These are phyloP conservation scores for Primulina huaijiensis DNA, from an alignment of 257 asterid species.

Conservation along the genomic window DNA sequence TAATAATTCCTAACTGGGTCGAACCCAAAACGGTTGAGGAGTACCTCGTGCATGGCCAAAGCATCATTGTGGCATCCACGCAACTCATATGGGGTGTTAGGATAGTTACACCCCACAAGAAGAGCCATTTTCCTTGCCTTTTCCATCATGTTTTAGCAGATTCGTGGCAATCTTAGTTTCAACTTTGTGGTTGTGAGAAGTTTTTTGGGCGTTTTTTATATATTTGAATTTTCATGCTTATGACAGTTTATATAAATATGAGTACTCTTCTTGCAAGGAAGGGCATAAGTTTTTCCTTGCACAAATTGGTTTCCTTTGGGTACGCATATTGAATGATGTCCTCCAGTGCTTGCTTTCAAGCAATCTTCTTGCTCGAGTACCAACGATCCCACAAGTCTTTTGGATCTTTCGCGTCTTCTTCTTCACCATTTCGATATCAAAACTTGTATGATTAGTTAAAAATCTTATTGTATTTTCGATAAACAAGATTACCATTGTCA, in stretches of 20 bases:
- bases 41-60: conserved; percentile 50
- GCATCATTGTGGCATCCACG: conserved; percentile 82
- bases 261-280: conserved; percentile 4
- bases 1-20: conserved; percentile 36
- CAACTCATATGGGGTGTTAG: conserved; percentile 53
- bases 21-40: conserved; percentile 52
- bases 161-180: neutral
- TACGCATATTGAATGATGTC: neutral
- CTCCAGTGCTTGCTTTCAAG: conserved; percentile 27
- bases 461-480: too few species aligned
- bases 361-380: neutral
- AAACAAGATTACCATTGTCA: neutral
- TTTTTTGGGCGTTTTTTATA: conserved; percentile 27
- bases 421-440: too few species aligned
- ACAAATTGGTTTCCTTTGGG: conserved; percentile 5
- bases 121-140: conserved; percentile 59
- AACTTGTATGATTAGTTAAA: too few species aligned
- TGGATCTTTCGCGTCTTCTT: too few species aligned
- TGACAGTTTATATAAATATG: conserved; percentile 1
- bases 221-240: conserved; percentile 17
- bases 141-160: conserved; percentile 32
- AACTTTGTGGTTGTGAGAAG: conserved; percentile 15
- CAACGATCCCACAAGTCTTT: too few species aligned
- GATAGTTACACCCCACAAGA: conserved; percentile 88
- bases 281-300: conserved; percentile 13